Evolutionary conservation across 1,139 yeast species (phyloP).

Genomic region (Hansenula sp.): DNA sequence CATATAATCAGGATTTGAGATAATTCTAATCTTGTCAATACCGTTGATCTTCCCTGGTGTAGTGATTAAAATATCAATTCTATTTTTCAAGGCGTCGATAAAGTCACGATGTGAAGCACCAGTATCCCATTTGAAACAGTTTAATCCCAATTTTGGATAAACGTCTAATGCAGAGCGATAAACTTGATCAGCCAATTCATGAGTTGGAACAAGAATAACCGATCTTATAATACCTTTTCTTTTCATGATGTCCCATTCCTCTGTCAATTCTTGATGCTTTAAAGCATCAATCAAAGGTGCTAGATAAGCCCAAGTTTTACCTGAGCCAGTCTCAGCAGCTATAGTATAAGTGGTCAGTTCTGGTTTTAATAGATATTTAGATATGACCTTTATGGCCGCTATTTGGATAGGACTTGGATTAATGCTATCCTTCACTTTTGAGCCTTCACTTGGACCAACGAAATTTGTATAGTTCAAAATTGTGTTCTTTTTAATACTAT

Average conservation of each 20-base stretch:
- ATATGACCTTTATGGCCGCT: conserved; percentile 49
- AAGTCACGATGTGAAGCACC: conserved; percentile 48
- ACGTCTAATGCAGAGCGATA: conserved; percentile 45
- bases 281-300: conserved; percentile 70
- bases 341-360: conserved; percentile 65
- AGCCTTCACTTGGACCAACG: conserved; percentile 13
- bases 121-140: conserved; percentile 54
- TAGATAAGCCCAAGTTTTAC: conserved; percentile 90
- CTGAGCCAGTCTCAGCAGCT: conserved; percentile 97
- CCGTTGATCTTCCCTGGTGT: conserved; percentile 71
- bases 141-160: conserved; percentile 36
- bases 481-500: conserved; percentile 49
- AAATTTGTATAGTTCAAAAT: conserved; percentile 16
- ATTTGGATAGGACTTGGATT: conserved; percentile 65
- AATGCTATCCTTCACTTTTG: too few species aligned
- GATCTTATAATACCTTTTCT: conserved; percentile 53
- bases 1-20: conserved; percentile 44
- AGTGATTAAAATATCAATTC: conserved; percentile 77
- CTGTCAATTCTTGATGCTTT: conserved; percentile 45
- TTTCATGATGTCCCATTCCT: conserved; percentile 30
- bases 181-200: conserved; percentile 84
- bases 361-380: conserved; percentile 30
- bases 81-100: conserved; percentile 40
- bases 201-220: conserved; percentile 80
- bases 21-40: conserved; percentile 39